phyloP scores from a whole-genome alignment of 768 basidiomycete genomes.

The Suillus tomentosus region DNA sequence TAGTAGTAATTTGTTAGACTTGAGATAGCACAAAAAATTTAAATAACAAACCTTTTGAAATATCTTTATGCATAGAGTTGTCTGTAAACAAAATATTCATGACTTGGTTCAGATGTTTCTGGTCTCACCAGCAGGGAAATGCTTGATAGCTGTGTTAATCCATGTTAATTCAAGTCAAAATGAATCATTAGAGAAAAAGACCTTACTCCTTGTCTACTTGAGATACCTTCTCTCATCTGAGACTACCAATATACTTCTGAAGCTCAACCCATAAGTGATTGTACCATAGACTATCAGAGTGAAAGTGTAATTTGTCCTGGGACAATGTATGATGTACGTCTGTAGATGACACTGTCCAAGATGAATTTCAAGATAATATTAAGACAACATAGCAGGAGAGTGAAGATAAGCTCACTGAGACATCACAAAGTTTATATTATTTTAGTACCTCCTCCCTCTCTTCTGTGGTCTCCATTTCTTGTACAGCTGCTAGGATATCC shows the following conservation, averaged over 20 bases:
- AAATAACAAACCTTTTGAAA: not conserved
- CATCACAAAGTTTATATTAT: not conserved
- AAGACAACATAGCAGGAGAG: not conserved
- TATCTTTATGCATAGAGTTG: not conserved
- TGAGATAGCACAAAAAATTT: not conserved
- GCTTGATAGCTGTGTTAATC: not conserved
- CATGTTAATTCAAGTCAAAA: not conserved
- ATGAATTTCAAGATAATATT: conserved; percentile 28
- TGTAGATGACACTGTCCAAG: conserved; percentile 36
- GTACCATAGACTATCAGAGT: conserved; percentile 15
- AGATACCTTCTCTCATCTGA: conserved; percentile 10
- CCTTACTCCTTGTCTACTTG: conserved; percentile 20
- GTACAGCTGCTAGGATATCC: not conserved
- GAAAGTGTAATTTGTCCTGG: conserved; percentile 43
- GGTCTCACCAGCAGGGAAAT: not conserved
- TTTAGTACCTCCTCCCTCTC: not conserved
- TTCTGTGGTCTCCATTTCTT: not conserved
- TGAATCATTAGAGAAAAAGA: not conserved
- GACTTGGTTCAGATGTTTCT: not conserved
- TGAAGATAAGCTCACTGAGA: not conserved
- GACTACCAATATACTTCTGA: conserved; percentile 19
- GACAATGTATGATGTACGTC: conserved; percentile 37
- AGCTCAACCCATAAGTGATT: conserved; percentile 17
- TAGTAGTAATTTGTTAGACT: not conserved
- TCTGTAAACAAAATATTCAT: not conserved